phyloP scores from a whole-genome alignment of 768 basidiomycete genomes.

The Boletales sp. region DNA sequence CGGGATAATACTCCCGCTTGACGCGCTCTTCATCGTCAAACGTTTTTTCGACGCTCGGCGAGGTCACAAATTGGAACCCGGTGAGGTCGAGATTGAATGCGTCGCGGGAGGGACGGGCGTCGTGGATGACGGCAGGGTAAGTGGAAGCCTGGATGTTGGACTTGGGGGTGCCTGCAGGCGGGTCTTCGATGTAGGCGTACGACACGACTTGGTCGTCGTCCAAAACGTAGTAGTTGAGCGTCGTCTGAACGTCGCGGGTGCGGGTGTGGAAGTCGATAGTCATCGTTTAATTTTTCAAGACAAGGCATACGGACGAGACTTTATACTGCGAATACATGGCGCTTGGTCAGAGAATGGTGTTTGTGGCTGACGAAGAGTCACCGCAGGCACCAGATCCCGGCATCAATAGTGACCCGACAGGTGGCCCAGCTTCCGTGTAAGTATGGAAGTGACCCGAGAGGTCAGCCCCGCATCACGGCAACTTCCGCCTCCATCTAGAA shows the following conservation, averaged over 20 bases:
- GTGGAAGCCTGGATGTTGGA: constrained; percentile 22
- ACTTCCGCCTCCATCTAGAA: too few relatives aligned
- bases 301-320: too few relatives aligned
- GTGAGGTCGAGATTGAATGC: constrained; percentile 29
- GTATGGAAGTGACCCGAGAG: too few relatives aligned
- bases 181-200: constrained; percentile 28
- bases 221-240: constrained; percentile 33
- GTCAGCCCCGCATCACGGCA: too few relatives aligned
- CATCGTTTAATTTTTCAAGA: too few relatives aligned
- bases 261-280: constrained; percentile 14
- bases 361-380: too few relatives aligned
- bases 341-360: too few relatives aligned
- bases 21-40: constrained; percentile 37
- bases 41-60: constrained; percentile 31
- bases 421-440: too few relatives aligned
- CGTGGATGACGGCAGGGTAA: constrained; percentile 17
- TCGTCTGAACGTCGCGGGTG: constrained; percentile 33
- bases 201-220: constrained; percentile 21
- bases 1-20: constrained; percentile 34
- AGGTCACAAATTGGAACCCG: constrained; percentile 37
- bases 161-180: constrained; percentile 21
- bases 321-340: too few relatives aligned
- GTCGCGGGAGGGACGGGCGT: constrained; percentile 23
- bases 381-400: too few relatives aligned
- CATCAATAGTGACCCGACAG: too few relatives aligned